Conservation (phyloP, 805 yeast species). For the Komagataella populi region DNA sequence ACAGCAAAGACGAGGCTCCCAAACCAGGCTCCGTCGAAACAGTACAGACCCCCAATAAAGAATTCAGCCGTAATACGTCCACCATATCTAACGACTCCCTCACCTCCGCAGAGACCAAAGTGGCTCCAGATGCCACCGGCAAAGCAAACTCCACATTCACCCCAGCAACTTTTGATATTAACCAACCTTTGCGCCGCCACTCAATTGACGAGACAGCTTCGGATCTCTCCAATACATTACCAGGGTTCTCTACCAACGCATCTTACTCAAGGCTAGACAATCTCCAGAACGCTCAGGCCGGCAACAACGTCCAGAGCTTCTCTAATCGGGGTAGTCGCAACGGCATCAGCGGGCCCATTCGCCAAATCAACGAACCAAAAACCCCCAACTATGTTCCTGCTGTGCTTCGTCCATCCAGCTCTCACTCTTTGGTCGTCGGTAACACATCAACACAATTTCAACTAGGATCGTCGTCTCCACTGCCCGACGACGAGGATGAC, state of each 20-base stretch:
- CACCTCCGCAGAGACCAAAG: neutral
- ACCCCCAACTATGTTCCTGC: slow-evolving; percentile 39
- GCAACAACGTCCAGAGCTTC: neutral
- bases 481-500: neutral
- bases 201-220: slow-evolving; percentile 10
- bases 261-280: neutral
- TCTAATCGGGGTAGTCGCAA: slow-evolving; percentile 3
- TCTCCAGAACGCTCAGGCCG: neutral
- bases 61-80: slow-evolving; percentile 6
- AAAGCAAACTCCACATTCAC: neutral
- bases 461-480: neutral
- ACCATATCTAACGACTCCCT: slow-evolving; percentile 4
- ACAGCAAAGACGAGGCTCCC: neutral
- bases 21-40: slow-evolving; percentile 1
- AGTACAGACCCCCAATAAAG: slow-evolving; percentile 1
- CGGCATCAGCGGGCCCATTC: slow-evolving; percentile 7
- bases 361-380: slow-evolving; percentile 32
- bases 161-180: slow-evolving; percentile 35
- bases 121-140: neutral
- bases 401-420: slow-evolving; percentile 27
- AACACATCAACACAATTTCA: neutral
- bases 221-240: neutral
- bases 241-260: neutral
- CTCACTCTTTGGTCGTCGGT: neutral
- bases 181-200: slow-evolving; percentile 22